phyloP scores from a whole-genome alignment of 2,329 filamentous ascomycete species.

The Paecilomyces formosus region DNA sequence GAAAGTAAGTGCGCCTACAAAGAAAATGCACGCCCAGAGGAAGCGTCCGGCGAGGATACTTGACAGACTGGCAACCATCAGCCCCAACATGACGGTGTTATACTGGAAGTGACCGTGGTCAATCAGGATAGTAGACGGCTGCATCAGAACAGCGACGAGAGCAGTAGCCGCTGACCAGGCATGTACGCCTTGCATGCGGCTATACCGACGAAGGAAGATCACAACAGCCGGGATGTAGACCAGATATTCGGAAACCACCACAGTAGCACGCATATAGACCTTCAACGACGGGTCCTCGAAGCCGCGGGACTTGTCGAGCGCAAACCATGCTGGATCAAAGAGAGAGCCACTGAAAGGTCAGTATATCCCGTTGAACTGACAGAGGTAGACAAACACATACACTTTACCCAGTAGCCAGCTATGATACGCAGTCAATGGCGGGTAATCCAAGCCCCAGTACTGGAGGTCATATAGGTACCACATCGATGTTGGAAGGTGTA shows the following conservation, averaged over 20 bases:
- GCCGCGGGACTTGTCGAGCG: slow-evolving; percentile 72
- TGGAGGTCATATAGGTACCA: slow-evolving; percentile 98
- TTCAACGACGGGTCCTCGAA: slow-evolving; percentile 73
- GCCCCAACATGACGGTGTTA: slow-evolving; percentile 96
- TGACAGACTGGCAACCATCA: slow-evolving; percentile 78
- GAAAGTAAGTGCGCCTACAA: slow-evolving; percentile 88
- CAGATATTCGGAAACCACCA: slow-evolving; percentile 84
- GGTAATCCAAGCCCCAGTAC: slow-evolving; percentile 98
- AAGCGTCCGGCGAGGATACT: slow-evolving; percentile 78
- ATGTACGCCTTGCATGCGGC: slow-evolving; percentile 66
- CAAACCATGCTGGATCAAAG: slow-evolving; percentile 82
- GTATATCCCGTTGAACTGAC: slow-evolving; percentile 1
- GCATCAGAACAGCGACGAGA: slow-evolving; percentile 83
- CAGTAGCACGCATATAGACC: slow-evolving; percentile 91
- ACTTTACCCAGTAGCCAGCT: slow-evolving; percentile 91
- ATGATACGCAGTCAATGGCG: slow-evolving; percentile 94
- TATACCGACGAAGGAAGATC: slow-evolving; percentile 76
- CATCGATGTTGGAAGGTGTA: slow-evolving; percentile 77
- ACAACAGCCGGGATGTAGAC: slow-evolving; percentile 79
- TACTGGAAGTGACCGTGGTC: slow-evolving; percentile 98
- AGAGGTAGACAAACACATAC: slow-evolving; percentile 33
- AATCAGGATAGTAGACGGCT: slow-evolving; percentile 81
- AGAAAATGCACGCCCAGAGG: slow-evolving; percentile 87
- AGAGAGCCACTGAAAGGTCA: slow-evolving; percentile 53
- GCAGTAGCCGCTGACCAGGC: slow-evolving; percentile 79